Evolutionary conservation across 2,329 filamentous ascomycete genomes (phyloP), one percentile per base, ranked within the genome.

Genomic region (Trichoderma afroharzianum): DNA sequence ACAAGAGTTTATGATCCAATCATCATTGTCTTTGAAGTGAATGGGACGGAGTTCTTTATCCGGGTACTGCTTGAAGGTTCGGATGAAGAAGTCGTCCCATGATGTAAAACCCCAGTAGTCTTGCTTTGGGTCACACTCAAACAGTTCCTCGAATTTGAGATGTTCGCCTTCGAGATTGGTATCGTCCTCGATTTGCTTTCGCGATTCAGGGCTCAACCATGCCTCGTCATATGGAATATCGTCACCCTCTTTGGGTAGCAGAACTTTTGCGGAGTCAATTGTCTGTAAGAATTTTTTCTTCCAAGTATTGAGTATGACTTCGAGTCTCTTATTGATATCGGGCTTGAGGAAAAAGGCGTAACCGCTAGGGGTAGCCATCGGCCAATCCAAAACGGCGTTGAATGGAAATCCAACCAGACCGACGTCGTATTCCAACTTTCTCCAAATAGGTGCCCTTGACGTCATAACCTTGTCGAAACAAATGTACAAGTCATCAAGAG

Each of bases 21-120:
- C 58, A n/a, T 7, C 58, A 63, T 6, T 72, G 30, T 1, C 88
- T 82, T 0, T 85, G 84, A 3, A 76, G 80, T 85, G 86, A 3
- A 91, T 80, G 0, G 89, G 89, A 0, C 90, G 85, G 2, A 87
- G 39, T 9, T 43, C 39, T 43, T 43, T 43, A 43, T 43, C 39
- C 81, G 3, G 15, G 9, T 68, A 61, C 8, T 77, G 63, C 3
- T 79, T 82, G 74, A 91, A 86, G 2, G 80, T 64, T 9, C 90
- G 83, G 0, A 86, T 88, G 79, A 92, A 92, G 80, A 91, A 92
- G 74, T 81, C 80, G 74, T 92, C 90, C 90, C 90, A 92, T 0
- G 87, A 90, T 57, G 81, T 85, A 81, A 83, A 92, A 8, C 89
- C 89, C 72, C 61, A 74, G 33, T 75, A 70, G 15, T 72, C 73